These are phyloP conservation scores for Vitis hybrid DNA, from an alignment of 177 flowering plant species.

Conservation along the genomic window DNA sequence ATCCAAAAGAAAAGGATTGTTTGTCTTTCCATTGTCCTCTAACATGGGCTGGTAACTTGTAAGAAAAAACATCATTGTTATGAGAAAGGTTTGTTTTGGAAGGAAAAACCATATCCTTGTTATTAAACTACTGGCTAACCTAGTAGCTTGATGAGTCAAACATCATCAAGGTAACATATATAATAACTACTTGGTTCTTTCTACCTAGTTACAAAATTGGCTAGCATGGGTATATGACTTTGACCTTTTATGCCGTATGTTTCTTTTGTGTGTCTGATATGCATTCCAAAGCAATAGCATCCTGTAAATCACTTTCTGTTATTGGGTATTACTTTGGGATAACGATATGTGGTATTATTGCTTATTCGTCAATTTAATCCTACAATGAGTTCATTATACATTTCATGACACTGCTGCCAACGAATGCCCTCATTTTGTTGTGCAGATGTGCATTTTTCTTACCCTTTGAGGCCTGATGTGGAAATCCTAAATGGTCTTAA, in stretches of 20 bases:
- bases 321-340: neutral
- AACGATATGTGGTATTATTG: neutral
- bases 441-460: conserved; percentile 89
- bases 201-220: neutral
- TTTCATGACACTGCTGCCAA: neutral
- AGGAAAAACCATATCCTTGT: neutral
- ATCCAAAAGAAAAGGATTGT: too few species aligned
- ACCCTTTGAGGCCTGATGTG: conserved; percentile 90
- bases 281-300: neutral
- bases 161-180: too few species aligned
- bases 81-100: neutral
- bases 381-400: neutral
- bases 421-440: conserved; percentile 2
- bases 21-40: neutral
- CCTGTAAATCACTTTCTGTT: neutral
- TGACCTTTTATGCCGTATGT: neutral
- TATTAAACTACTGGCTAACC: too few species aligned
- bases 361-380: neutral
- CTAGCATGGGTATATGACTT: neutral
- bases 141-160: too few species aligned
- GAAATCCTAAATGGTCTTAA: conserved; percentile 69
- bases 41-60: neutral
- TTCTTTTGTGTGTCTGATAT: neutral
- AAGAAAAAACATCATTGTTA: neutral
- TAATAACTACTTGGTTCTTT: neutral